Evolutionary conservation across 2,329 filamentous ascomycete species (phyloP).

Genomic region (Colletotrichum sp.): DNA sequence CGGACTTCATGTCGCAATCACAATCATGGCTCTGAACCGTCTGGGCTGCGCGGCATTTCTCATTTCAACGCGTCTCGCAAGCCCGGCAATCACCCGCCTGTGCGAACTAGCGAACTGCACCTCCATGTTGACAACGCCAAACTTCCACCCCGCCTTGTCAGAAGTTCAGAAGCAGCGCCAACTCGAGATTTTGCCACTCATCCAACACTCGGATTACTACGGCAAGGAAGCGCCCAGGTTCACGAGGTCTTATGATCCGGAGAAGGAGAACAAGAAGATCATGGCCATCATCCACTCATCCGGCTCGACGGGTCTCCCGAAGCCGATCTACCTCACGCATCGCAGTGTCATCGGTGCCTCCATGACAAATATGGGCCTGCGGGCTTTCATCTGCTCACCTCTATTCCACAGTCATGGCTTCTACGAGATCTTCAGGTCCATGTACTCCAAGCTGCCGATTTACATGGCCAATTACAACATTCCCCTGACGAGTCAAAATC

Average conservation of each 20-base stretch:
- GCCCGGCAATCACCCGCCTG: neutral
- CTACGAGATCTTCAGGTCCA: constrained; percentile 55
- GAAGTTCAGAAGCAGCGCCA: neutral
- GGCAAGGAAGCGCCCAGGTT: neutral
- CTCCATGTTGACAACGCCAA: neutral
- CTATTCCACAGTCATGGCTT: constrained; percentile 65
- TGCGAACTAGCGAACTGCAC: neutral
- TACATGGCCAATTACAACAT: constrained; percentile 58
- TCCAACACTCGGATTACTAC: neutral
- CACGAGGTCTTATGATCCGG: neutral
- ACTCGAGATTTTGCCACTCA: neutral
- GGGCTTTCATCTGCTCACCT: constrained; percentile 59
- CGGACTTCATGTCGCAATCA: constrained; percentile 58
- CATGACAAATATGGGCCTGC: constrained; percentile 37
- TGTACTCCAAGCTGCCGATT: constrained; percentile 54
- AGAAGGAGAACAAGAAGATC: neutral
- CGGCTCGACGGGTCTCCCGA: constrained; percentile 66
- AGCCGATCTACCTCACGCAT: constrained; percentile 65
- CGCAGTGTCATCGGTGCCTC: constrained; percentile 52
- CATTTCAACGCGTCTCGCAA: neutral
- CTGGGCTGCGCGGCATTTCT: constrained; percentile 52
- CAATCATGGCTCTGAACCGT: constrained; percentile 56
- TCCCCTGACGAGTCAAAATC: constrained; percentile 55
- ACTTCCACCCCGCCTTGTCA: neutral
- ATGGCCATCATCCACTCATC: constrained; percentile 33